Conservation (phyloP, 2,329 filamentous ascomycete species). For the Penicillium oxalicum region DNA sequence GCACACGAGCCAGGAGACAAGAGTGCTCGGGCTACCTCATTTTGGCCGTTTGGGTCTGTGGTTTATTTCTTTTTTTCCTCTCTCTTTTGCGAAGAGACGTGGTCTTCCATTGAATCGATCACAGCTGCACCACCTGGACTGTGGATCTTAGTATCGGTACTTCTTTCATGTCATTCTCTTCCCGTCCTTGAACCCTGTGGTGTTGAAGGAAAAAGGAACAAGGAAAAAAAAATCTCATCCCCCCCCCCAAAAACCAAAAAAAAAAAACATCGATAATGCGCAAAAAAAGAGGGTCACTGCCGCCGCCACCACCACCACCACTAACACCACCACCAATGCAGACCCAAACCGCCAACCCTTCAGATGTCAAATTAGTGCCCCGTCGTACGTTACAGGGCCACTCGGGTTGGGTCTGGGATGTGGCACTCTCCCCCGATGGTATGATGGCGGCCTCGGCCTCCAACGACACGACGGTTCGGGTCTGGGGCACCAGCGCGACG, state of each 20-base stretch:
- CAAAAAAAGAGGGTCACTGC: constrained; percentile 2
- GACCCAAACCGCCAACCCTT: constrained; percentile 2
- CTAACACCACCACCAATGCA: constrained; percentile 6
- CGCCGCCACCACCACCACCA: constrained; percentile 1
- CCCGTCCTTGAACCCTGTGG: no score
- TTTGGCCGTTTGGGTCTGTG: no score
- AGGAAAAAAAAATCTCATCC: background rate
- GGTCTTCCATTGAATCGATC: no score
- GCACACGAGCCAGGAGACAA: no score
- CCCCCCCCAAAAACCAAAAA: background rate
- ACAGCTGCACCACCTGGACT: no score
- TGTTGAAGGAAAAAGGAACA: background rate
- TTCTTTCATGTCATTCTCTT: no score
- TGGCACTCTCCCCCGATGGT: constrained; percentile 10
- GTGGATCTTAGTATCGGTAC: no score
- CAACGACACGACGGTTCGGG: constrained; percentile 3
- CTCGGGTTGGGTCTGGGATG: constrained; percentile 5
- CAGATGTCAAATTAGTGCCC: constrained; percentile 4
- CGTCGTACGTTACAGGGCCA: constrained; percentile 9
- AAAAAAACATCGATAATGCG: background rate
- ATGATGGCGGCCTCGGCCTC: constrained; percentile 5
- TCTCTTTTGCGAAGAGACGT: no score
- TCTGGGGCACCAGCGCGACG: constrained; percentile 6
- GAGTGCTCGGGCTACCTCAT: no score
- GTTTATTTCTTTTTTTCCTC: no score